phyloP scores from a whole-genome alignment of 768 basidiomycete genomes.

The Udeniomyces megalosporus region DNA sequence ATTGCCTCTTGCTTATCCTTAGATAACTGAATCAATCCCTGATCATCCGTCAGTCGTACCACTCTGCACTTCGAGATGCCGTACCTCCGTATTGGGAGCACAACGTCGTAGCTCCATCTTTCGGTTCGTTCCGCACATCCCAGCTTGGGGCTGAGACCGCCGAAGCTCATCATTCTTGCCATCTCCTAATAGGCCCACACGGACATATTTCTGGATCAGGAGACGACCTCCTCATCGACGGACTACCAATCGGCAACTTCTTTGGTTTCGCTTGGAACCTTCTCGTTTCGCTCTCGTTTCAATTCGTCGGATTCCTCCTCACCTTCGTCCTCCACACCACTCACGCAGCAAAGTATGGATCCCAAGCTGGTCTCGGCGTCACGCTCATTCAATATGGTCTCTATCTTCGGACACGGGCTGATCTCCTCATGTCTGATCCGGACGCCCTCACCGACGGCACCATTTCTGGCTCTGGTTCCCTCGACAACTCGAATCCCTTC shows the following conservation, averaged over 20 bases:
- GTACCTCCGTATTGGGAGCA: conserved; percentile 97
- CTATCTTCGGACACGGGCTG: conserved; percentile 44
- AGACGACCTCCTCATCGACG: conserved; percentile 69
- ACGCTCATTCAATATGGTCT: conserved; percentile 88
- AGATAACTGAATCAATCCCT: no score
- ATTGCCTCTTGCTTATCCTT: no score
- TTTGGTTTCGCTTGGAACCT: conserved; percentile 68
- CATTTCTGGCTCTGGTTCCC: conserved; percentile 4
- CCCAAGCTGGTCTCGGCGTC: conserved; percentile 84
- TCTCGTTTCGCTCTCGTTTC: conserved; percentile 87
- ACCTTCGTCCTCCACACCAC: conserved; percentile 72
- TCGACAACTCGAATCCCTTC: conserved; percentile 19
- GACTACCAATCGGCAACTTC: conserved; percentile 70
- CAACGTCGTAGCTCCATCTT: conserved; percentile 60
- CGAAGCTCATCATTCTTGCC: conserved; percentile 39
- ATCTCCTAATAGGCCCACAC: conserved; percentile 24
- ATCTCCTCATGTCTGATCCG: conserved; percentile 25
- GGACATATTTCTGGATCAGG: conserved; percentile 38
- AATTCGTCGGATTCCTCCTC: conserved; percentile 64
- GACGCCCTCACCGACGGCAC: conserved; percentile 18
- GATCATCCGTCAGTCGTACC: conserved; percentile 47
- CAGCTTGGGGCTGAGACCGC: no score
- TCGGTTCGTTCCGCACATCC: neutral
- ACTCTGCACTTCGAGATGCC: conserved; percentile 69
- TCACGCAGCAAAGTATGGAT: conserved; percentile 85